Conservation (phyloP, 1,139 yeast genomes). For the Nakaseomyces bracarensis region DNA sequence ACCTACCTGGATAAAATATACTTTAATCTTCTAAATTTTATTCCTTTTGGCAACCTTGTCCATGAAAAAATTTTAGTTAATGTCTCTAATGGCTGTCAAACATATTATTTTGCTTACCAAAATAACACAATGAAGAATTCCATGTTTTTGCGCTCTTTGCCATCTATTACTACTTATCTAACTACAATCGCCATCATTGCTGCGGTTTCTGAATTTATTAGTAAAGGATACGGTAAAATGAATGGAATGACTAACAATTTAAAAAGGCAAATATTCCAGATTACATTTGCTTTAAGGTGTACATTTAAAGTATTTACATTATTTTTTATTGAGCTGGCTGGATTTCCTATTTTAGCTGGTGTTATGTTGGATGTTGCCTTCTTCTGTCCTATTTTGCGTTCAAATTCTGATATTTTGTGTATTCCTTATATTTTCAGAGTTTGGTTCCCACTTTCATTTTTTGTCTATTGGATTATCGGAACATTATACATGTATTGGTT, state of each 20-base stretch:
- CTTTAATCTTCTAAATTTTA: conserved; percentile 5
- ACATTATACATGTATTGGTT: conserved; percentile 80
- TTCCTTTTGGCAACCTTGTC: conserved; percentile 9
- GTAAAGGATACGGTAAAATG: conserved; percentile 42
- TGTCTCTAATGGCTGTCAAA: conserved; percentile 10
- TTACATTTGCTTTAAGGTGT: conserved; percentile 47
- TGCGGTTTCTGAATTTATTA: conserved; percentile 38
- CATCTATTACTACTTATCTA: conserved; percentile 43
- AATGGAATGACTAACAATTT: conserved; percentile 32
- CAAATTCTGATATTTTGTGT: conserved; percentile 27
- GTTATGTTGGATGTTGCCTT: conserved; percentile 58
- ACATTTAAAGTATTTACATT: conserved; percentile 69
- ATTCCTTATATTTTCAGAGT: conserved; percentile 16
- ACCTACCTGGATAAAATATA: conserved; percentile 9
- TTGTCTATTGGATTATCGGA: conserved; percentile 65
- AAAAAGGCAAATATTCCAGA: conserved; percentile 41
- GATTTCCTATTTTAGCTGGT: conserved; percentile 87
- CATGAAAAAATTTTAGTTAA: conserved; percentile 6
- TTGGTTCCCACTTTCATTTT: conserved; percentile 23
- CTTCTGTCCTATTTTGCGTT: conserved; percentile 43
- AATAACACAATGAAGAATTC: conserved; percentile 20
- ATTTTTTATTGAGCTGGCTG: conserved; percentile 68
- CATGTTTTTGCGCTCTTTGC: conserved; percentile 29
- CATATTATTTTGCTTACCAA: conserved; percentile 16
- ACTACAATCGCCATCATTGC: conserved; percentile 41